Percentiles rank a stretch among this genome's conserved stretches.
Conservation (phyloP, 768 basidiomycete genomes). For the Pluteus cervinus region DNA sequence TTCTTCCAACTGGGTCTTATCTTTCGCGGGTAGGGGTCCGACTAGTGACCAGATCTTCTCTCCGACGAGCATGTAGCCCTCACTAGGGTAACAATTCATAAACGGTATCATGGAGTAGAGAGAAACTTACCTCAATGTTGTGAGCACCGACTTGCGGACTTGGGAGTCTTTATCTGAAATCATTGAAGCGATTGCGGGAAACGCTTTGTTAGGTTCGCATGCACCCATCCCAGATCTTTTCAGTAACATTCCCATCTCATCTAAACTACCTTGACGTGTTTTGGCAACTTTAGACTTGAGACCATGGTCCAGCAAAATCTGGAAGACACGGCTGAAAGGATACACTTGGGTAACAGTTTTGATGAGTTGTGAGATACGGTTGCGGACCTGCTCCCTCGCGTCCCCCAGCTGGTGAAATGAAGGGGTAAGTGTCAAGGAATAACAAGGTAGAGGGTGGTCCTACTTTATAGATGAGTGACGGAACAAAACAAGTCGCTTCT, state of each 20-base stretch:
- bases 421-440: neutral
- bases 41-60: slow-evolving; percentile 82
- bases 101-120: slow-evolving; percentile 3
- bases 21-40: slow-evolving; percentile 72
- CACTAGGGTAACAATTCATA: slow-evolving; percentile 37
- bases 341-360: slow-evolving; percentile 85
- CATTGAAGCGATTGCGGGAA: slow-evolving; percentile 69
- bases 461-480: slow-evolving; percentile 87
- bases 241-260: slow-evolving; percentile 72
- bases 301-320: slow-evolving; percentile 82
- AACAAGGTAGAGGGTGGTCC: slow-evolving; percentile 6
- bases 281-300: slow-evolving; percentile 88
- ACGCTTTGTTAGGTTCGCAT: slow-evolving; percentile 77
- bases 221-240: slow-evolving; percentile 79
- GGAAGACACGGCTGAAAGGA: slow-evolving; percentile 89
- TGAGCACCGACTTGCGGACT: slow-evolving; percentile 83
- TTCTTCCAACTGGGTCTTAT: slow-evolving; percentile 90
- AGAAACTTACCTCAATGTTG: slow-evolving; percentile 62
- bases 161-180: slow-evolving; percentile 87
- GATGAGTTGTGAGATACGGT: slow-evolving; percentile 78
- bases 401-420: slow-evolving; percentile 73
- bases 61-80: slow-evolving; percentile 76
- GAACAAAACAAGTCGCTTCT: slow-evolving; percentile 85
- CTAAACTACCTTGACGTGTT: slow-evolving; percentile 81
- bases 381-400: slow-evolving; percentile 74